Percentiles rank a stretch among this genome's conserved stretches.
phyloP scores from a whole-genome alignment of 306 rosid species.

The Leucaena leucocephala region DNA sequence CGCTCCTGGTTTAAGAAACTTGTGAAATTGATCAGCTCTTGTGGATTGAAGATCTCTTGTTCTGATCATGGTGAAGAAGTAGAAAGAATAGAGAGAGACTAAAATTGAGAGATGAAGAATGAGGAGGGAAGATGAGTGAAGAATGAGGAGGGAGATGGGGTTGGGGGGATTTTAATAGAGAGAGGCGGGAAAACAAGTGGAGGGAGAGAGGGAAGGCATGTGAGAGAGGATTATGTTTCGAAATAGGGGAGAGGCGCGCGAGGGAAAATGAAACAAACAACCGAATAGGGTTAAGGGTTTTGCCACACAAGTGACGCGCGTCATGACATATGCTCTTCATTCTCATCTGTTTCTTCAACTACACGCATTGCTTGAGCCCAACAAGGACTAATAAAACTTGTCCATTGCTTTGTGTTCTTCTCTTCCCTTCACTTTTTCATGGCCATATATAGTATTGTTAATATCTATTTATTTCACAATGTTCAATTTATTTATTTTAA shows the following conservation, averaged over 20 bases:
- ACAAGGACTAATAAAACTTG: background rate
- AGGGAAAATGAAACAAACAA: background rate
- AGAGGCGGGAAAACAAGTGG: slow-evolving; percentile 39
- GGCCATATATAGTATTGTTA: too few relatives aligned
- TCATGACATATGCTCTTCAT: background rate
- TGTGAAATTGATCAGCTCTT: slow-evolving; percentile 55
- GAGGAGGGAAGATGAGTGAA: background rate
- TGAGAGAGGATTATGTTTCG: slow-evolving; percentile 7
- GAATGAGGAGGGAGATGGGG: background rate
- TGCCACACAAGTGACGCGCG: background rate
- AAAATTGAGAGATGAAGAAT: too few relatives aligned
- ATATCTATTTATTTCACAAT: too few relatives aligned
- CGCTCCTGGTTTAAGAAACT: slow-evolving; percentile 84
- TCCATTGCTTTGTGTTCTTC: too few relatives aligned
- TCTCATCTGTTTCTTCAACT: background rate
- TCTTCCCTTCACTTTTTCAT: too few relatives aligned
- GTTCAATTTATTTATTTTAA: too few relatives aligned
- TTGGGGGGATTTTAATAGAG: slow-evolving; percentile 31
- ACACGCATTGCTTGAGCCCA: background rate
- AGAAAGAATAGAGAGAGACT: background rate
- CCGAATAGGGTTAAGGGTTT: background rate
- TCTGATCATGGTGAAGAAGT: slow-evolving; percentile 57
- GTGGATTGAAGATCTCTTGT: slow-evolving; percentile 31
- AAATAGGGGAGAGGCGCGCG: background rate
- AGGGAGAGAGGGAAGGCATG: slow-evolving; percentile 23